phyloP scores from a whole-genome alignment of 2,329 filamentous ascomycete species.

The Ascochyta rabiei region DNA sequence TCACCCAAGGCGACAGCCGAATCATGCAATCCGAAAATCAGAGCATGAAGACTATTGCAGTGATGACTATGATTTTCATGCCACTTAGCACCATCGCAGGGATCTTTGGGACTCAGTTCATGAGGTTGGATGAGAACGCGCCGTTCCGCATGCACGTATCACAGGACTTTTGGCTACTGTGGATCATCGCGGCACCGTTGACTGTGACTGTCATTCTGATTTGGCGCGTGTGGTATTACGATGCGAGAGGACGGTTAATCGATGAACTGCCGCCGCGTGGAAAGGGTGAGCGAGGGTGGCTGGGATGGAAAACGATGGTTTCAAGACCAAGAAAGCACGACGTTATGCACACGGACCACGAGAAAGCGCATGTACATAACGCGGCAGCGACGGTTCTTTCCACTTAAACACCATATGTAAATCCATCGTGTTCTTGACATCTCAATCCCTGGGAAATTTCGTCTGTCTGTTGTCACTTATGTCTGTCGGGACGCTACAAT shows the following conservation, averaged over 20 bases:
- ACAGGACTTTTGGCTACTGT: conserved; percentile 41
- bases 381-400: neutral
- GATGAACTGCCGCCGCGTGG: conserved; percentile 11
- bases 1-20: conserved; percentile 48
- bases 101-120: conserved; percentile 41
- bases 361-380: neutral
- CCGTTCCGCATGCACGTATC: conserved; percentile 31
- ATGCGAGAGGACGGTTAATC: conserved; percentile 20
- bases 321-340: neutral
- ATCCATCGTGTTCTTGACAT: no score
- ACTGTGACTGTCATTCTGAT: conserved; percentile 27
- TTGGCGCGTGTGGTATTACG: conserved; percentile 34
- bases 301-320: conserved; percentile 22
- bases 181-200: conserved; percentile 34
- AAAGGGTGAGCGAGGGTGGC: conserved; percentile 15
- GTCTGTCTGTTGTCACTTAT: no score
- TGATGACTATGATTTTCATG: conserved; percentile 53
- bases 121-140: conserved; percentile 27
- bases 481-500: no score
- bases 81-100: conserved; percentile 46
- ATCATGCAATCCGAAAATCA: conserved; percentile 47
- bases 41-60: conserved; percentile 55
- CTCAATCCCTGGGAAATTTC: no score
- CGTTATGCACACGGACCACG: neutral
- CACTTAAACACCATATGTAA: neutral